A percentile compares a stretch with the other conserved stretches of the same genome.
These are phyloP conservation scores for Babesia microti DNA, from an alignment of 169 alveolate species.

Conservation along the genomic window DNA sequence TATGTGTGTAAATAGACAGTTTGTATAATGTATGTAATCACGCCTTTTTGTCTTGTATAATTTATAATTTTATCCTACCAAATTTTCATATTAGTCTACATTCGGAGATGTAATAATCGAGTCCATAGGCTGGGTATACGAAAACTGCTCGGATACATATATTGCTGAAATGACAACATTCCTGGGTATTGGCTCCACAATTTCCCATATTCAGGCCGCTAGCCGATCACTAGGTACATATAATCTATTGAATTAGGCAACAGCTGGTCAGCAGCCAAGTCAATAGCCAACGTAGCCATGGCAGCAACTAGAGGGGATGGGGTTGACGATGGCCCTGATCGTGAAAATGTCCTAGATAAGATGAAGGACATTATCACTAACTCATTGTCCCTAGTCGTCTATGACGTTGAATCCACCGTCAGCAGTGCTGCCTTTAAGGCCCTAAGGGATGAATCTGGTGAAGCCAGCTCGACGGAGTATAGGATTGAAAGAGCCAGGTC, in stretches of 20 bases:
- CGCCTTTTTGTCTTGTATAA: no score
- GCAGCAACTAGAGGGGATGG: conserved; percentile 4
- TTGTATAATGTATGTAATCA: no score
- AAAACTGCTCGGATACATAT: conserved; percentile 43
- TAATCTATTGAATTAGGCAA: conserved; percentile 1
- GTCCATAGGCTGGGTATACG: conserved; percentile 63
- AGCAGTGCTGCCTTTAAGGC: conserved; percentile 50
- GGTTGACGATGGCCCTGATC: conserved; percentile 5
- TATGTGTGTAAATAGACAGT: no score
- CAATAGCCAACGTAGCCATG: conserved; percentile 28
- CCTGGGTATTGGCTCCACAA: conserved; percentile 59
- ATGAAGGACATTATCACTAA: conserved; percentile 30
- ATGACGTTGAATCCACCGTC: conserved; percentile 58
- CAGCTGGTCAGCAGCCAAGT: conserved; percentile 26
- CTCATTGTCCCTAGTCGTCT: conserved; percentile 41
- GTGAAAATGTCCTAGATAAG: conserved; percentile 10
- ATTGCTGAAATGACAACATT: conserved; percentile 56
- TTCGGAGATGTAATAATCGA: conserved; percentile 49
- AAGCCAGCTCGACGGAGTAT: conserved; percentile 20
- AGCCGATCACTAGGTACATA: conserved; percentile 31
- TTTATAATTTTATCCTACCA: no score
- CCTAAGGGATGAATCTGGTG: conserved; percentile 43
- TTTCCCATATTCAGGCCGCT: conserved; percentile 46
- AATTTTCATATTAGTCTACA: no score
- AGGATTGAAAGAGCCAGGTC: conserved; percentile 49